Conservation (phyloP, 305 asterid genomes). For the Solanum chacoense region DNA sequence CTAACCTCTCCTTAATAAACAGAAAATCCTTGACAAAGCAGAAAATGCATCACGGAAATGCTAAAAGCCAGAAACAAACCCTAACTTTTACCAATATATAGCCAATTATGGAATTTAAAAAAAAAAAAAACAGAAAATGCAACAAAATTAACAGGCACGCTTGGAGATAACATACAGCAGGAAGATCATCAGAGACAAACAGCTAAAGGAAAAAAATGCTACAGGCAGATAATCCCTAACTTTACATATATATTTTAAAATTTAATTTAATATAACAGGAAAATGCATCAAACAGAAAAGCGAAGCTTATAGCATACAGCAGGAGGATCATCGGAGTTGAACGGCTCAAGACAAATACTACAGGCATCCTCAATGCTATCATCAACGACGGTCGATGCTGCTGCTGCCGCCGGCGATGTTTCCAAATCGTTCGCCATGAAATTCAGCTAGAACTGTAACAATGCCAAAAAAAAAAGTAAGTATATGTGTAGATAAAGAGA, state of each 20-base stretch:
- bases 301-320: neutral
- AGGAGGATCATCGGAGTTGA: constrained; percentile 14
- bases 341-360: constrained; percentile 21
- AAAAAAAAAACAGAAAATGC: neutral
- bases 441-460: constrained; percentile 6
- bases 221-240: neutral
- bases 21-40: neutral
- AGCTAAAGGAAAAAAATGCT: constrained; percentile 7
- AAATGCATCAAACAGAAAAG: neutral
- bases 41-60: constrained; percentile 2
- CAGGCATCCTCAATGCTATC: constrained; percentile 24
- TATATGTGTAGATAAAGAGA: neutral
- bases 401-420: neutral
- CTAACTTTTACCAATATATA: neutral
- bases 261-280: neutral
- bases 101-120: neutral
- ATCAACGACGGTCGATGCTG: constrained; percentile 3
- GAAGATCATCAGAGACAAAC: constrained; percentile 8
- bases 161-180: neutral
- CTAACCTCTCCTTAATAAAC: neutral
- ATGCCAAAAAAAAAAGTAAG: neutral
- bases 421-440: constrained; percentile 2
- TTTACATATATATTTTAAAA: neutral
- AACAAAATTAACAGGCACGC: neutral
- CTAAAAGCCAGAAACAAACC: neutral